Evolutionary conservation across 1,284 basidiomycete species (phyloP).

Genomic region (Boletus mariae): DNA sequence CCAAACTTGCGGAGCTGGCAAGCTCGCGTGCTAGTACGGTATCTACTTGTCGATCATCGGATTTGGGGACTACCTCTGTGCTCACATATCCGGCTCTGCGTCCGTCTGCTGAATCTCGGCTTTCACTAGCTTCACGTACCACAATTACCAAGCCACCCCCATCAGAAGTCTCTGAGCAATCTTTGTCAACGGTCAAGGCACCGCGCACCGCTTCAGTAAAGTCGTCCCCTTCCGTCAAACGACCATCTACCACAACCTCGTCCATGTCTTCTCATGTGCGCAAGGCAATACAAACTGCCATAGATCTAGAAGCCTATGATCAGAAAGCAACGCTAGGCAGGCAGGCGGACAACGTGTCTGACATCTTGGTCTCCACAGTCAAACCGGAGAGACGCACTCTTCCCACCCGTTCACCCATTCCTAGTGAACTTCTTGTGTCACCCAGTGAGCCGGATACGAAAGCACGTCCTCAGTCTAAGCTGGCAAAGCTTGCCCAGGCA

Average conservation of each 20-base stretch:
- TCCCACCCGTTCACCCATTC: slow-evolving; percentile 3
- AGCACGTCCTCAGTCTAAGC: slow-evolving; percentile 56
- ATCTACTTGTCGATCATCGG: slow-evolving; percentile 40
- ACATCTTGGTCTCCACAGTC: slow-evolving; percentile 24
- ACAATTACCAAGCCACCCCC: slow-evolving; percentile 12
- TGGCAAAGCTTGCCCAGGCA: slow-evolving; percentile 64
- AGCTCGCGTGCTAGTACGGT: slow-evolving; percentile 51
- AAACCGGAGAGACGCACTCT: slow-evolving; percentile 10
- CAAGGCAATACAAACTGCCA: slow-evolving; percentile 55
- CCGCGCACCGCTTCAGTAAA: slow-evolving; percentile 20
- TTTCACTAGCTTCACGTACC: slow-evolving; percentile 34
- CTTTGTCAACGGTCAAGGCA: slow-evolving; percentile 7
- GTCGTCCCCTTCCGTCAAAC: slow-evolving; percentile 21
- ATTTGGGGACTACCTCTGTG: slow-evolving; percentile 48
- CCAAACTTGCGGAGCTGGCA: slow-evolving; percentile 61
- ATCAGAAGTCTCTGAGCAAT: slow-evolving; percentile 21
- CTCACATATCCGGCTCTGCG: slow-evolving; percentile 66
- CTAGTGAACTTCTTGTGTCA: slow-evolving; percentile 9
- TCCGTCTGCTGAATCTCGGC: slow-evolving; percentile 54
- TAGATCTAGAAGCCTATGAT: slow-evolving; percentile 43
- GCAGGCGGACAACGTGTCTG: slow-evolving; percentile 17
- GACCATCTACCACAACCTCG: slow-evolving; percentile 37
- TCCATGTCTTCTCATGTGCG: slow-evolving; percentile 55
- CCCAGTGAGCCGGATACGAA: slow-evolving; percentile 21
- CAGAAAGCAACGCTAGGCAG: slow-evolving; percentile 9